phyloP scores from a whole-genome alignment of 2,329 filamentous ascomycete species.

The Emericellopsis cladophorae region DNA sequence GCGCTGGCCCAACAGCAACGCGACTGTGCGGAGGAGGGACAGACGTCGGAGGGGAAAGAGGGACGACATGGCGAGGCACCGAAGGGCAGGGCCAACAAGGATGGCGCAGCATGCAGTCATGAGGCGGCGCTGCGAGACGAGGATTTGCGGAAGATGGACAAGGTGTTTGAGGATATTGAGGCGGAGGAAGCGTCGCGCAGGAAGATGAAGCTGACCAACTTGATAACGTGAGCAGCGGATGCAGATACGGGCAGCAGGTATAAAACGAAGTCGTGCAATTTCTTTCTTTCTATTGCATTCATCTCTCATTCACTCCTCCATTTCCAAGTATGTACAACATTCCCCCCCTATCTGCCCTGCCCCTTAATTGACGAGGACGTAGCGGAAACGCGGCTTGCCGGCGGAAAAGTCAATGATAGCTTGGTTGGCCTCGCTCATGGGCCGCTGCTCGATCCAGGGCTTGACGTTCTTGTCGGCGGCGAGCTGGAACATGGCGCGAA shows the following conservation, averaged over 20 bases:
- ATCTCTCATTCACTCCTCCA: not conserved
- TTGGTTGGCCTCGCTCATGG: constrained; percentile 38
- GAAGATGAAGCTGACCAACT: not conserved
- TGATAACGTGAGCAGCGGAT: not conserved
- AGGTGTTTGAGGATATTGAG: not conserved
- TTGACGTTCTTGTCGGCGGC: constrained; percentile 38
- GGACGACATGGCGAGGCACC: too few relatives aligned
- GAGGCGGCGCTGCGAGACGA: too few relatives aligned
- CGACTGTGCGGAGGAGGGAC: too few relatives aligned
- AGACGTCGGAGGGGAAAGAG: too few relatives aligned
- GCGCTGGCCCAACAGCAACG: too few relatives aligned
- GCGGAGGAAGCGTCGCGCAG: not conserved
- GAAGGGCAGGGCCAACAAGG: too few relatives aligned
- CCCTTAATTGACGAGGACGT: constrained; percentile 24
- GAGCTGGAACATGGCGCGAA: constrained; percentile 41
- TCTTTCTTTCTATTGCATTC: not conserved
- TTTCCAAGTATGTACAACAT: not conserved
- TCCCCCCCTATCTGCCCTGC: not conserved
- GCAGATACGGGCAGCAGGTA: too few relatives aligned
- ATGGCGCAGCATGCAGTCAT: too few relatives aligned
- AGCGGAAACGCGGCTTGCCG: constrained; percentile 31
- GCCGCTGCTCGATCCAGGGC: constrained; percentile 37
- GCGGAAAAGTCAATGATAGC: constrained; percentile 37
- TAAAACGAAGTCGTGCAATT: not conserved
- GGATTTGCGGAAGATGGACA: too few relatives aligned